These are phyloP conservation scores for Macrophomina phaseolina DNA, from an alignment of 2,329 filamentous ascomycete genomes.

Conservation along the genomic window DNA sequence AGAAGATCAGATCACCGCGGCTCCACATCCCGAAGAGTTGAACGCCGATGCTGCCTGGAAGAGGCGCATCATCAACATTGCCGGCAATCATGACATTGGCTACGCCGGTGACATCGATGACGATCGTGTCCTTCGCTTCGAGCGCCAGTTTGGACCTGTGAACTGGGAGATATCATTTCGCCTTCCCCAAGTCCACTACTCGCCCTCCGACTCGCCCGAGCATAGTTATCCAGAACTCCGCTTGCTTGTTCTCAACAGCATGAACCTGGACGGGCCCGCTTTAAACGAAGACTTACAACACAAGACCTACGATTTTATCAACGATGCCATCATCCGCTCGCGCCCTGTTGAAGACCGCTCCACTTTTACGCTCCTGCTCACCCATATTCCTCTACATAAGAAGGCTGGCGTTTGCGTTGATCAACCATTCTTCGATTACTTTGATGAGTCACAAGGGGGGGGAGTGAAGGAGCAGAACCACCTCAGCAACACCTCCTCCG, in stretches of 20 bases:
- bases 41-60: slow-evolving; percentile 66
- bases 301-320: slow-evolving; percentile 78
- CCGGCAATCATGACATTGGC: slow-evolving; percentile 94
- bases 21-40: slow-evolving; percentile 41
- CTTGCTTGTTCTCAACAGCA: slow-evolving; percentile 85
- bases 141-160: slow-evolving; percentile 80
- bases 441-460: slow-evolving; percentile 65
- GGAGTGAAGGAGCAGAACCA: slow-evolving; percentile 92
- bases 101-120: slow-evolving; percentile 89
- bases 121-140: slow-evolving; percentile 79
- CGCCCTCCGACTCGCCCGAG: not conserved
- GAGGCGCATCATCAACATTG: slow-evolving; percentile 83
- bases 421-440: slow-evolving; percentile 81
- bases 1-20: slow-evolving; percentile 45
- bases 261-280: slow-evolving; percentile 90
- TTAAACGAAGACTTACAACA: slow-evolving; percentile 70
- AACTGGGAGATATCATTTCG: slow-evolving; percentile 86
- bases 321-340: slow-evolving; percentile 66
- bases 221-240: slow-evolving; percentile 70
- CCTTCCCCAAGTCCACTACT: slow-evolving; percentile 35
- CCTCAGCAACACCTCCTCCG: slow-evolving; percentile 72
- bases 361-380: slow-evolving; percentile 82
- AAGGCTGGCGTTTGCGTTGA: slow-evolving; percentile 82
- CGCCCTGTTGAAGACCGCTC: slow-evolving; percentile 65
- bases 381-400: slow-evolving; percentile 92